phyloP scores from a whole-genome alignment of 1,139 yeast species.

The Geotrichum cucujoidarum region DNA sequence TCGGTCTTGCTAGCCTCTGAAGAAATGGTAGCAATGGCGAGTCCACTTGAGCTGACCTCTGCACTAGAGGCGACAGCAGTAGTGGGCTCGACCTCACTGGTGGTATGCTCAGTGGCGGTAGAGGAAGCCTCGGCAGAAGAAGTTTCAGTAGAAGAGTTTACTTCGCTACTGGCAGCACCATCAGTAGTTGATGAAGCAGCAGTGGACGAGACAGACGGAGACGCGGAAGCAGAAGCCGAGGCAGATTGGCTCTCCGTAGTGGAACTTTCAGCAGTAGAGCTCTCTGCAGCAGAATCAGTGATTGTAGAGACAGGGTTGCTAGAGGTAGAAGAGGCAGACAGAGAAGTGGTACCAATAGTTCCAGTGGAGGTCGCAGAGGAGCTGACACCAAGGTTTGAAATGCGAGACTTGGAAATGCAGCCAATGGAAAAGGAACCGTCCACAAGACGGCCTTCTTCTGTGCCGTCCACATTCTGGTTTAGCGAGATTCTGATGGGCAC shows the following conservation, averaged over 20 bases:
- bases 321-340: conserved; percentile 5
- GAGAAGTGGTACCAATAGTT: conserved; percentile 1
- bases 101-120: not conserved
- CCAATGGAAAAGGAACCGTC: conserved; percentile 20
- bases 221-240: not conserved
- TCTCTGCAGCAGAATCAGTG: not conserved
- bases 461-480: conserved; percentile 10
- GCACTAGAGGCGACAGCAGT: not conserved
- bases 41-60: not conserved
- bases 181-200: not conserved
- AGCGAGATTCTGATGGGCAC: conserved; percentile 19
- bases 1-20: not conserved
- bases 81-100: not conserved
- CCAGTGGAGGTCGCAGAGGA: not conserved
- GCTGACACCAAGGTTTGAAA: not conserved
- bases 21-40: not conserved
- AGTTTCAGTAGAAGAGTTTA: not conserved
- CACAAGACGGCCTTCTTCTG: conserved; percentile 9
- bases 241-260: not conserved
- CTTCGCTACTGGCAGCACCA: not conserved
- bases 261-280: not conserved
- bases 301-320: not conserved
- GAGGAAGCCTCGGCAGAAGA: not conserved
- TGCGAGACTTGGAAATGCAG: conserved; percentile 17
- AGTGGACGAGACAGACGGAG: not conserved